Base-by-base conservation (phyloP, 2,329 filamentous ascomycete species). In the Dendrostoma leiphaemia region DNA sequence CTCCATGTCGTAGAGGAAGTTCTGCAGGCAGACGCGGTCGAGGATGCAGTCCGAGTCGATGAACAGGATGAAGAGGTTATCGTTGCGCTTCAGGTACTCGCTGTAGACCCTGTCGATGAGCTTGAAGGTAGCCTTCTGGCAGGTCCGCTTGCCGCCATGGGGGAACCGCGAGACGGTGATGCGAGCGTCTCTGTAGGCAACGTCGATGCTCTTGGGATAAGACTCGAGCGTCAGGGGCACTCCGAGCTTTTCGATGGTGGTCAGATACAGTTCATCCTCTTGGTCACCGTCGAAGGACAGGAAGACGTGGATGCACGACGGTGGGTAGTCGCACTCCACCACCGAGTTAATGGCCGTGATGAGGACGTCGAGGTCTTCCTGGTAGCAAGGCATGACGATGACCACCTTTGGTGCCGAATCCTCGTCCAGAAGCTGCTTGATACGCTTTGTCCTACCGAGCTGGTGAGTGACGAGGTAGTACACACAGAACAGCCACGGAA, bases 1-100 rank as follows among this genome's bases (percentile, higher is more conserved):
- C 71, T 97, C 91, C 94, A 97, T 97, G 68, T 97, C 93, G 71
- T 94, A 97, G 75, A 97, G 90, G 72, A 97, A 97, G 70, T 97
- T 97, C 68, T 97, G 93, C 56, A 97, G 83, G 68, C 93, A 97
- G 37, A 92, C 84, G 55, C 85, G 83, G 74, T 97, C 93, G 47
- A 97, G 77, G 59, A 97, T 94, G 71, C 94, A 97, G 69, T 97
- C 93, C 0, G 92, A 97, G 73, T 97, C 93, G 67, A 97, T 97
- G 73, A 97, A 97, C 10, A 97, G 82, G 50, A 97, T 88, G 69
- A 97, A 97, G 0, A 97, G 76, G 63, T 97, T 90, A 71, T 97
- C 93, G 67, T 96, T 90, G 45, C 85, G 81, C 71, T 87, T 88
- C 50, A 96, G 78, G 61, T 97, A 97, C 53, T 91, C 83, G 48